Conservation (phyloP, 2,329 filamentous ascomycete species). For the Coleophoma eucalyptorum region DNA sequence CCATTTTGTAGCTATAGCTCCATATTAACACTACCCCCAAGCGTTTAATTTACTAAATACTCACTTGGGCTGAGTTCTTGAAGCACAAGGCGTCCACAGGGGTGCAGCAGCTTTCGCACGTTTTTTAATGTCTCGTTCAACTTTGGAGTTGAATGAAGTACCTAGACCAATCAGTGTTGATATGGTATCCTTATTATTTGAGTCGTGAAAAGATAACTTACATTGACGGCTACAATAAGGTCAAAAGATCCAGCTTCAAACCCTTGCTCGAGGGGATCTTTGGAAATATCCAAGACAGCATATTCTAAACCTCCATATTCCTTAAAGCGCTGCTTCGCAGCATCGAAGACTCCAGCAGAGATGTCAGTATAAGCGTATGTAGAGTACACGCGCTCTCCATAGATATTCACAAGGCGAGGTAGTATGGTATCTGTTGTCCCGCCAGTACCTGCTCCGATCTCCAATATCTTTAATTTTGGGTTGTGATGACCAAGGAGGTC, state of each 20-base stretch:
- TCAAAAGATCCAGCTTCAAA: constrained; percentile 25
- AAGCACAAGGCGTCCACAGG: constrained; percentile 12
- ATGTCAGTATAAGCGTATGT: constrained; percentile 21
- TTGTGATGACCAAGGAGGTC: constrained; percentile 5
- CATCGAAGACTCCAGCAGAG: constrained; percentile 26
- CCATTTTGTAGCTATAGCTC: background rate
- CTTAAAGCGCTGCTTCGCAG: constrained; percentile 18
- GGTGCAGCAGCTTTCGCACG: constrained; percentile 12
- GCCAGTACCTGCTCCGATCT: constrained; percentile 18
- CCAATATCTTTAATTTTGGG: constrained; percentile 13
- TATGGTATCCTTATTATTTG: background rate
- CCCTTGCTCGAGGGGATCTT: constrained; percentile 27
- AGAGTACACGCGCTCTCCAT: constrained; percentile 6
- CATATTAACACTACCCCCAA: background rate
- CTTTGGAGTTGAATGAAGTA: constrained; percentile 17
- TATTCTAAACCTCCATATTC: constrained; percentile 23
- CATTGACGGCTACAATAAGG: constrained; percentile 19
- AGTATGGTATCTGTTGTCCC: constrained; percentile 14
- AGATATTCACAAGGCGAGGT: constrained; percentile 3
- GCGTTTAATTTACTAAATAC: background rate
- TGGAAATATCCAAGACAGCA: constrained; percentile 29
- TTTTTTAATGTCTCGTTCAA: constrained; percentile 12
- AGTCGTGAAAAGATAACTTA: background rate
- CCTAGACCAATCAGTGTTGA: background rate
- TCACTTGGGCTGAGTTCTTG: constrained; percentile 3